Evolutionary conservation across 2,329 filamentous ascomycete species (phyloP).

Genomic region (Epichloe baconii): DNA sequence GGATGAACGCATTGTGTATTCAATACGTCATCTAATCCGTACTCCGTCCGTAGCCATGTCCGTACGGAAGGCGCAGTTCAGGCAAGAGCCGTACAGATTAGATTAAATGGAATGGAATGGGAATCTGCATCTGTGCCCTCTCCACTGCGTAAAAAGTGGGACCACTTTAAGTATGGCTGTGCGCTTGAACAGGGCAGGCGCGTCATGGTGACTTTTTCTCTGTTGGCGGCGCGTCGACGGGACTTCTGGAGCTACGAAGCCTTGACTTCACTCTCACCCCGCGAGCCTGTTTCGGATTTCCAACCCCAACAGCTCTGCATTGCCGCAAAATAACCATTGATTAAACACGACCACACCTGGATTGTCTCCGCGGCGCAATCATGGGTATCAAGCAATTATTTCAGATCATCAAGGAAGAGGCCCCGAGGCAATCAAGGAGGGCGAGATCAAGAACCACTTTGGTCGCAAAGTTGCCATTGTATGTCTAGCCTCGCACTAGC

Average conservation of each 20-base stretch:
- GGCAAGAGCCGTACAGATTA: too few species aligned
- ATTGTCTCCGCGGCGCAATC: conserved; percentile 11
- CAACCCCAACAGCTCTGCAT: neutral
- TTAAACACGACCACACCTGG: neutral
- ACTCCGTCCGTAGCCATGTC: too few species aligned
- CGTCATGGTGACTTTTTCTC: conserved; percentile 1
- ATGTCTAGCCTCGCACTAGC: conserved; percentile 21
- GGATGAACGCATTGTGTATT: too few species aligned
- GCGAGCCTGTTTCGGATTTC: neutral
- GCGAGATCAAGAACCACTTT: conserved; percentile 98
- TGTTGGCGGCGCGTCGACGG: neutral
- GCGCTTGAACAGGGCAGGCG: conserved; percentile 2
- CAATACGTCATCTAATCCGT: too few species aligned
- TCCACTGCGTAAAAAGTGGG: conserved; percentile 4
- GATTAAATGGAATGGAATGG: too few species aligned
- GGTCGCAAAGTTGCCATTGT: conserved; percentile 97
- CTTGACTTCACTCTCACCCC: neutral
- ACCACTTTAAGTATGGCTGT: conserved; percentile 7
- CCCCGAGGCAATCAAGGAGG: conserved; percentile 87
- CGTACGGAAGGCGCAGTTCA: too few species aligned
- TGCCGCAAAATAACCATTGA: neutral
- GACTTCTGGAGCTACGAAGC: neutral
- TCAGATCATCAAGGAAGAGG: conserved; percentile 77
- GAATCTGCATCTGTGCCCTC: too few species aligned
- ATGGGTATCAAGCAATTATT: conserved; percentile 65